Percentiles rank a stretch among this genome's conserved stretches.
These are phyloP conservation scores for Botrytis elliptica DNA, from an alignment of 2,329 filamentous ascomycete species.

Conservation along the genomic window DNA sequence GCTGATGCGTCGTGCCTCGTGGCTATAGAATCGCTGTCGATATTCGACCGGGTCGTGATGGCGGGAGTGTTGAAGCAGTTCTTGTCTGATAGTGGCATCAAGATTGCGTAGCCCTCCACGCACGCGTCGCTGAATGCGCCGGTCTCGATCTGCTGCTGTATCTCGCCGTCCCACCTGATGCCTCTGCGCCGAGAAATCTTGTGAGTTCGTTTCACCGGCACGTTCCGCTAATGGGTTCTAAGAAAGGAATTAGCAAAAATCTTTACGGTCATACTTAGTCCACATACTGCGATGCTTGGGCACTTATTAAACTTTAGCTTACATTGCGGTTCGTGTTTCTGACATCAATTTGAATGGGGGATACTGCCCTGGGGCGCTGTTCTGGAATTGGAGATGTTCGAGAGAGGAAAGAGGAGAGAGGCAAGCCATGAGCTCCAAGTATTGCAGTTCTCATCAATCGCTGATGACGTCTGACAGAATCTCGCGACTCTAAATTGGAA, in stretches of 20 bases:
- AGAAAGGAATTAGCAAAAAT: neutral
- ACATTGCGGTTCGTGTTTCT: neutral
- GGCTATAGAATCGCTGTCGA: neutral
- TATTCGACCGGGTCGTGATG: neutral
- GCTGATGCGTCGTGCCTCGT: neutral
- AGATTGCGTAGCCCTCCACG: neutral
- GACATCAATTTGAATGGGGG: slow-evolving; percentile 15
- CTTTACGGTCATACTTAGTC: neutral
- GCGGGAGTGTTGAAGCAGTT: neutral
- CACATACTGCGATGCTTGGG: neutral
- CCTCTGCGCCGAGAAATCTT: neutral
- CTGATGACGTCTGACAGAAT: slow-evolving; percentile 27
- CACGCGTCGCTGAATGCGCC: neutral
- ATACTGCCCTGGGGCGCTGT: neutral
- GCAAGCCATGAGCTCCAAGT: slow-evolving; percentile 33
- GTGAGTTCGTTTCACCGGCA: neutral
- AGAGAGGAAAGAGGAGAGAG: slow-evolving; percentile 26
- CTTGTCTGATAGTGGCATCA: neutral
- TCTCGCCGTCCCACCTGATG: neutral
- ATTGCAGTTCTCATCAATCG: slow-evolving; percentile 19
- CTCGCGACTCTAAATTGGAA: slow-evolving; percentile 22
- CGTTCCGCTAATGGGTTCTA: neutral
- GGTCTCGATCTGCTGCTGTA: neutral
- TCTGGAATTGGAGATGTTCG: slow-evolving; percentile 4
- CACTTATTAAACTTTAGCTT: neutral